phyloP scores from a whole-genome alignment of 1,284 basidiomycete genomes.

The Sporisorium graminicola region DNA sequence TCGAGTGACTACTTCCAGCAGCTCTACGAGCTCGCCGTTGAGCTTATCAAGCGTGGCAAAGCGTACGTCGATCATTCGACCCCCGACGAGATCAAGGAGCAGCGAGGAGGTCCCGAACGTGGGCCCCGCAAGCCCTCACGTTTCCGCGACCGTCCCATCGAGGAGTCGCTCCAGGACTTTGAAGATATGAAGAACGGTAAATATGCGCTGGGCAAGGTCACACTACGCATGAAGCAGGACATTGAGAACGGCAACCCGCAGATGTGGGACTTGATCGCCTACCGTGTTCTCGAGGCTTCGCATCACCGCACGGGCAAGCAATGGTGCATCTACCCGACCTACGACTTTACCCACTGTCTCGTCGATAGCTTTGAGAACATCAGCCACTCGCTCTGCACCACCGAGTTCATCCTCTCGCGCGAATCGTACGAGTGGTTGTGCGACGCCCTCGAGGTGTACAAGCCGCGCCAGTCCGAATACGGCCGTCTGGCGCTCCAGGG shows the following conservation, averaged over 20 bases:
- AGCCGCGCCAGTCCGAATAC: conserved; percentile 97
- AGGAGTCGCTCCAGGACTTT: conserved; percentile 89
- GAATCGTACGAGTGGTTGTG: conserved; percentile 99
- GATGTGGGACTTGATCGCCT: conserved; percentile 99
- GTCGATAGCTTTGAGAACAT: conserved; percentile 99
- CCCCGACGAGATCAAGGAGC: conserved; percentile 91
- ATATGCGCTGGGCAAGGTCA: conserved; percentile 90
- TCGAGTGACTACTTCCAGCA: conserved; percentile 96
- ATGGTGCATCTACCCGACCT: conserved; percentile 91
- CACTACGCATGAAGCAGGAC: conserved; percentile 98
- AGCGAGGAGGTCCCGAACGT: conserved; percentile 84
- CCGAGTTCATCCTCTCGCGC: conserved; percentile 95
- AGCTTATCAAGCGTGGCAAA: conserved; percentile 88
- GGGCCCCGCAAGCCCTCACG: conserved; percentile 87
- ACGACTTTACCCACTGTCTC: conserved; percentile 98
- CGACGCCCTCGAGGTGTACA: conserved; percentile 95
- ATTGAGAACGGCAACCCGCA: conserved; percentile 88
- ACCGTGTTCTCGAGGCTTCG: conserved; percentile 88
- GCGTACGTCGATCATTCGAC: conserved; percentile 96
- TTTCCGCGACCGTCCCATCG: conserved; percentile 84
- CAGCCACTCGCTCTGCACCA: conserved; percentile 96
- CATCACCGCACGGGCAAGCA: conserved; percentile 94
- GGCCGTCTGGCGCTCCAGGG: conserved; percentile 93
- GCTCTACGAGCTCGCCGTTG: conserved; percentile 89
- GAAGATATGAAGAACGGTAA: conserved; percentile 91